A percentile compares a stretch with the other conserved stretches of the same genome.
phyloP scores from a whole-genome alignment of 495 filamentous ascomycete genomes.

The Pseudotulostoma volvatum region DNA sequence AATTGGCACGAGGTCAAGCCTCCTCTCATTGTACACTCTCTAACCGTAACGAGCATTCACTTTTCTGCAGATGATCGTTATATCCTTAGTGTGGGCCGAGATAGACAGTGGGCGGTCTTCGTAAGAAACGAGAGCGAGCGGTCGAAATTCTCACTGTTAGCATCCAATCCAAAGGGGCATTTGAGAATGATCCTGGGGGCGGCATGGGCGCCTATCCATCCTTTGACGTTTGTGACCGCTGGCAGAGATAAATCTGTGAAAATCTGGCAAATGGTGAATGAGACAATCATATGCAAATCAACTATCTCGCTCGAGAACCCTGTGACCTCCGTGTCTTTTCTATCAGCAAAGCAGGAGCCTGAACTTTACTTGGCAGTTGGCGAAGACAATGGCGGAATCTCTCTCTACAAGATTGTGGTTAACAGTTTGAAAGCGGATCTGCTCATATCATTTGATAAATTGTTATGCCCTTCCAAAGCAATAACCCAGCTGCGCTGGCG shows the following conservation, averaged over 20 bases:
- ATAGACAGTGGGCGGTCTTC: slow-evolving; percentile 81
- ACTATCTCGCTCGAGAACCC: slow-evolving; percentile 40
- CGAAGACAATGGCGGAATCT: slow-evolving; percentile 30
- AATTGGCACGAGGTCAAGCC: slow-evolving; percentile 81
- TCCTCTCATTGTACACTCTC: slow-evolving; percentile 57
- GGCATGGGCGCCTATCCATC: slow-evolving; percentile 50
- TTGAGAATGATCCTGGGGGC: slow-evolving; percentile 77
- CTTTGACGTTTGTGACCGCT: slow-evolving; percentile 59
- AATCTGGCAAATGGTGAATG: slow-evolving; percentile 42
- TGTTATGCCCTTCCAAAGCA: slow-evolving; percentile 46
- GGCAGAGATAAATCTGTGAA: slow-evolving; percentile 76
- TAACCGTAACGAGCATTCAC: slow-evolving; percentile 65
- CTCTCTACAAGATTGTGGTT: slow-evolving; percentile 23
- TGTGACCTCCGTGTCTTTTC: slow-evolving; percentile 65
- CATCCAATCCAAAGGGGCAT: slow-evolving; percentile 69
- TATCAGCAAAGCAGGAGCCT: slow-evolving; percentile 20
- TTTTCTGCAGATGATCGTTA: slow-evolving; percentile 61
- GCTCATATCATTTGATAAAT: slow-evolving; percentile 21
- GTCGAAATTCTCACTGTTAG: slow-evolving; percentile 34
- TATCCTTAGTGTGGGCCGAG: slow-evolving; percentile 77
- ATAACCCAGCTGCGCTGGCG: slow-evolving; percentile 67
- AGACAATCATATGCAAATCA: slow-evolving; percentile 28
- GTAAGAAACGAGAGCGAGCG: slow-evolving; percentile 24
- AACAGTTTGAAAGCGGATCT: slow-evolving; percentile 31
- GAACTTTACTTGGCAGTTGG: slow-evolving; percentile 49